Base-by-base conservation (phyloP, 306 rosid genomes). In the Pterocarpus macrocarpus region DNA sequence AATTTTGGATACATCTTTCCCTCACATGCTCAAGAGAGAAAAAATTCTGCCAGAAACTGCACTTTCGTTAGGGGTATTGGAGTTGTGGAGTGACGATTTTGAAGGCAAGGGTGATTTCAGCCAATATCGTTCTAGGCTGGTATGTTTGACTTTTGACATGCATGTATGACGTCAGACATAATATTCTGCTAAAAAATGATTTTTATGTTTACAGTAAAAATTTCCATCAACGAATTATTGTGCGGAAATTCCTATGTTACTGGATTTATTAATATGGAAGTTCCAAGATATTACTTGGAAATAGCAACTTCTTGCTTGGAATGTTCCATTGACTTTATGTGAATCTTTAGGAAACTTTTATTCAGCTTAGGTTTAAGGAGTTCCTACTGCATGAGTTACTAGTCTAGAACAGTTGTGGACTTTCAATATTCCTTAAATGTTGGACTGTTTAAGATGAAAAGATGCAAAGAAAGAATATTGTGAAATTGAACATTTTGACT, bases 21-120 rank as follows among this genome's bases (percentile, higher is more conserved):
- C 91, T 79, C 98, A 88, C 67, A 78, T 90, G 91, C 91, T 96
- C 45, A 96, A 88, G 90, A 88, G 86, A 87, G 99, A 96, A 6
- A 96, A 96, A 86, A 86, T 93, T 78, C 86, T 71, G 71, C 88
- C 88, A 52, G 91, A 83, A 72, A 83, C 90, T 52, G 78, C 86
- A 63, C 69, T 84, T 86, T 80, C 86, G 70, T 71, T 93, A 53
- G 97, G 97, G 76, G 83, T 79, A 2, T 73, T 96, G 85, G 99
- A 96, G 89, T 84, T 96, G 89, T 96, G 99, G 99, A 92, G 94
- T 90, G 99, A 93, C 10, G 87, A 87, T 84, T 75, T 88, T 90
- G 99, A 96, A 69, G 92, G 92, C 73, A 95, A 88, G 91, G 97
- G 94, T 32, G 92, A 77, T 75, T 93, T 93, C 82, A 85, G 98